Base-by-base conservation (phyloP, 768 basidiomycete genomes). In the Lepiota subincarnata region DNA sequence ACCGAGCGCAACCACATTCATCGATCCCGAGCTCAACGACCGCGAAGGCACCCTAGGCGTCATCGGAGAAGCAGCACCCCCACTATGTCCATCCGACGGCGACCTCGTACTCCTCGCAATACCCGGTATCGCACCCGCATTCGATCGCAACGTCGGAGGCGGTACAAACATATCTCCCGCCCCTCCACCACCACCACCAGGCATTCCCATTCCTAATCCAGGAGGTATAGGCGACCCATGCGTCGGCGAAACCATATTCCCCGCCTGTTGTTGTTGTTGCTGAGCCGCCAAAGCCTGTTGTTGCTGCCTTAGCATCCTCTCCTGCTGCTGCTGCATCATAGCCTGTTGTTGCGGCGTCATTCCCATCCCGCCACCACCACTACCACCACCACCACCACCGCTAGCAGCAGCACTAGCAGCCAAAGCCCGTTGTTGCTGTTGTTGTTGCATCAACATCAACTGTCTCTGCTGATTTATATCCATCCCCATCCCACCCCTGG, bases 101-200 rank as follows among this genome's bases (percentile, higher is more conserved):
- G 88, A 89, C 51, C 87, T 76, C 46, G 81, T 79, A 59, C 83
- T 88, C 60, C 88, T 74, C 18, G 87, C 85, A 48, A 90, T 90
- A 11, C 87, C 87, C 0, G 86, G 86, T 49, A 89, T 84, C 18
- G 79, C 66, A 38, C 75, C 59, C 24, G 60, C 69, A 62, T 81
- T 84, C 38, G 83, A 84, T 16, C 82, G 74, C 26, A 84, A 67
- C 4, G 74, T 49, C 6, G 58, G 72, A 11, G 80, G 75, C 54
- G 52, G 44, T n/a, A 53, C 52, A 35, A 53, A 53, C 22, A 80
- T 78, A 50, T 73, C 59, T 14, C 58, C 55, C 14, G 34, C 47
- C 26, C 36, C 48, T n/a, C 56, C 57, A 13, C 50, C n/a, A n/a
- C 38, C 54, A 51, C 48, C 35, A n/a, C 50, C 50, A 28, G 31